Base-by-base conservation (phyloP, 495 filamentous ascomycete species). In the Penicillium robsamsonii region DNA sequence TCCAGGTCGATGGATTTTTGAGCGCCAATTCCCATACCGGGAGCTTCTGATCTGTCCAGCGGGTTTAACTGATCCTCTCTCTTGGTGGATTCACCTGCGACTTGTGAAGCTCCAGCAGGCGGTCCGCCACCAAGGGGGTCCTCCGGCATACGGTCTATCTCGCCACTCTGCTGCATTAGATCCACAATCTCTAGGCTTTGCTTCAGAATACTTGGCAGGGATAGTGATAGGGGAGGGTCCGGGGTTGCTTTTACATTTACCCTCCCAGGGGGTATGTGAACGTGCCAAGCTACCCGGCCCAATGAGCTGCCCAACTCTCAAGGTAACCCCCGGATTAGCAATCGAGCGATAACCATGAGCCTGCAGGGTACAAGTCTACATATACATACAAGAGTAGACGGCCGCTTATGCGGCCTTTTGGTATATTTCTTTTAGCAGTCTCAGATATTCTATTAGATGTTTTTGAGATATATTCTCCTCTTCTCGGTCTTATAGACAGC, bases 91-190 rank as follows among this genome's bases (percentile, higher is more conserved):
- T 76, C 72, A 60, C 70, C 67, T 60, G 76, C 45, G 75, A 81
- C 68, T 79, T 85, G 63, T 76, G 78, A 44, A 65, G 75, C 66
- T 75, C 81, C 46, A 49, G 75, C 40, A 24, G 77, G 57, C 53
- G 77, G 53, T 65, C 64, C 77, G 15, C 86, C 87, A 10, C 78
- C 80, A n/a, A 90, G 91, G n/a, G 94, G 93, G 41, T 84, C 87
- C 62, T 98, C 94, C n/a, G 94, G 97, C 4, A 98, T 90, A 62
- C 90, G 84, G 64, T 96, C 95, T n/a, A 97, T 91, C 74, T 97
- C 94, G 22, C 91, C 92, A 58, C 83, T 89, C 52, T 87, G 82
- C 68, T 94, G 87, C 53, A 91, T 93, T 20, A 85, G 85, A 48
- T 83, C 79, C 33, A 97, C 82, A 75, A 91, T 85, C 62, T 89